Evolutionary conservation across 2,329 filamentous ascomycete species (phyloP).

Genomic region (Lachnellula suecica): DNA sequence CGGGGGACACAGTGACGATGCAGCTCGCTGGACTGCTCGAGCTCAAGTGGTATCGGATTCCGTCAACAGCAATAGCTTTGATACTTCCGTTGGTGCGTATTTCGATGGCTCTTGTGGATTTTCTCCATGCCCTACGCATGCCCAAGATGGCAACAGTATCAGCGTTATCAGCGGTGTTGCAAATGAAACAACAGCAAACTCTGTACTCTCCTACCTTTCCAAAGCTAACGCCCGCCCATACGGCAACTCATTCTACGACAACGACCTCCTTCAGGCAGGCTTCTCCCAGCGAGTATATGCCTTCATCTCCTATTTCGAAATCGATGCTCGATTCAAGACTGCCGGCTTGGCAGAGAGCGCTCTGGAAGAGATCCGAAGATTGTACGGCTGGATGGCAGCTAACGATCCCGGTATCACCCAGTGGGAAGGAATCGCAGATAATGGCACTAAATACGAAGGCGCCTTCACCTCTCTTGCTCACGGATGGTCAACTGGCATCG

Average conservation of each 20-base stretch:
- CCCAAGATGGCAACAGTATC: constrained; percentile 52
- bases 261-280: constrained; percentile 36
- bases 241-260: constrained; percentile 54
- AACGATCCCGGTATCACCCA: constrained; percentile 47
- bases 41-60: constrained; percentile 36
- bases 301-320: constrained; percentile 53
- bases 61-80: constrained; percentile 39
- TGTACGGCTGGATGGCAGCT: constrained; percentile 50
- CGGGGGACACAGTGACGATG: constrained; percentile 32
- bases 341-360: constrained; percentile 35
- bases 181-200: constrained; percentile 31
- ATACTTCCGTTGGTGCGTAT: constrained; percentile 42
- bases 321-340: constrained; percentile 45
- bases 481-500: constrained; percentile 51
- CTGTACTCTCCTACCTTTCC: constrained; percentile 41
- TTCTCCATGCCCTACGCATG: constrained; percentile 34
- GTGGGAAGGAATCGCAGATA: constrained; percentile 50
- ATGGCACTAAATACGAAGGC: constrained; percentile 43
- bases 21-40: constrained; percentile 39
- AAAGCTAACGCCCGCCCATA: constrained; percentile 38
- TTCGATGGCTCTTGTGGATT: constrained; percentile 40
- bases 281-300: constrained; percentile 49
- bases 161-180: constrained; percentile 40
- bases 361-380: constrained; percentile 44
- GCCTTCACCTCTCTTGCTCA: constrained; percentile 49